Base-by-base conservation (phyloP, 495 filamentous ascomycete species). In the Trichocladium antarcticum region DNA sequence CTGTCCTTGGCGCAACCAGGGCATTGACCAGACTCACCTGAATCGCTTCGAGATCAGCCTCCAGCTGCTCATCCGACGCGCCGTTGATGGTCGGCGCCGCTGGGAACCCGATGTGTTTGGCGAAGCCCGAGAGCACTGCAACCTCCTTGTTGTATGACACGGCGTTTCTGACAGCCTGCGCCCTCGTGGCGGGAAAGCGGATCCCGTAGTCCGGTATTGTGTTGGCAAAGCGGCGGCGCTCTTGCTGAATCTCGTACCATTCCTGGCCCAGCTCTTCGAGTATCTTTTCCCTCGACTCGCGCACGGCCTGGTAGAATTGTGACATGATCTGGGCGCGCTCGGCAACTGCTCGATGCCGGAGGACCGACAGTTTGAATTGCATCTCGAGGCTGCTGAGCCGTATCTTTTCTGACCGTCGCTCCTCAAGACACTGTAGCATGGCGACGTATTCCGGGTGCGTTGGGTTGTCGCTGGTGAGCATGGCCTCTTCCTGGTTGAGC, bases 31-130 rank as follows among this genome's bases (percentile, higher is more conserved):
- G 34, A 60, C 89, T 81, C 73, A 96, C 92, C 39, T 80, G 83
- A 75, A 98, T 95, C 51, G 80, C 84, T 60, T 87, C 81, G 32
- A 96, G 69, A 66, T 98, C 92, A 42, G 87, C 83, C 31, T 94
- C 85, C 20, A 88, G 66, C 51, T 94, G 87, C 15, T 79, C 71
- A 9, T 77, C 71, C 12, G 85, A 79, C 16, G 82, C 84, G 20
- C 81, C 76, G 21, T 74, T 67, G 53, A 98, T 79, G 10, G 81
- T 74, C 16, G 92, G 92, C n/a, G 90, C 90, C 28, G 90, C 90
- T 22, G 92, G 92, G 66, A 96, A 97, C 19, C 92, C 92, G 43
- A 93, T 78, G 65, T 95, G 86, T 63, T 95, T 95, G 6, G 89
- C 87, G 47, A 97, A 76, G 16, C 92, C 90, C 7, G 88, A 82